Evolutionary conservation across 2,329 filamentous ascomycete species (phyloP).

Genomic region (Cryoendolithus antarcticus): DNA sequence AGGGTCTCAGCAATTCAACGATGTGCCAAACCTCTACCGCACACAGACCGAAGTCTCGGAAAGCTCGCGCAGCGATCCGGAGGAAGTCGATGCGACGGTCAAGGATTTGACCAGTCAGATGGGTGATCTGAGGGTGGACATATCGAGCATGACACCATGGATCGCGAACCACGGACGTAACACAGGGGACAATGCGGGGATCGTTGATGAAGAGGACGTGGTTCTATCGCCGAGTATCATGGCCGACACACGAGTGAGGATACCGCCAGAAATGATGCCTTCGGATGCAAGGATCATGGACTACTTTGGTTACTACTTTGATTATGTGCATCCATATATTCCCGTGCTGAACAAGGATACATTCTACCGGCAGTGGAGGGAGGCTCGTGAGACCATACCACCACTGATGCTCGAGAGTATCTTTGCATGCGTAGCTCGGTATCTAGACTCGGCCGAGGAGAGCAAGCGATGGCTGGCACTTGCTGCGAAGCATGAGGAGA

Average conservation of each 20-base stretch:
- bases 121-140: constrained; percentile 76
- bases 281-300: constrained; percentile 67
- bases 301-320: constrained; percentile 85
- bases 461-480: constrained; percentile 89
- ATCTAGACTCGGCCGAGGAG: constrained; percentile 71
- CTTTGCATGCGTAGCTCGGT: constrained; percentile 74
- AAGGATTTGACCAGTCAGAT: constrained; percentile 45
- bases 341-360: constrained; percentile 72
- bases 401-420: constrained; percentile 80
- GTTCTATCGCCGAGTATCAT: constrained; percentile 55
- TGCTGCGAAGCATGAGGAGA: constrained; percentile 77
- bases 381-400: constrained; percentile 70
- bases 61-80: constrained; percentile 19
- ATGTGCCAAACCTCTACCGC: constrained; percentile 11
- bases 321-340: constrained; percentile 81
- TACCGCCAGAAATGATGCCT: constrained; percentile 88
- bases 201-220: constrained; percentile 58
- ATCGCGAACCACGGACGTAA: constrained; percentile 52
- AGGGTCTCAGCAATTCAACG: no score
- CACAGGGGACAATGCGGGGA: constrained; percentile 47
- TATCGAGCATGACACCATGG: constrained; percentile 79
- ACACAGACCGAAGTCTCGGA: constrained; percentile 15
- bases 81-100: constrained; percentile 21
- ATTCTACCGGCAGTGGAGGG: constrained; percentile 85
- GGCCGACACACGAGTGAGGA: constrained; percentile 67